A percentile compares a stretch with the other conserved stretches of the same genome.
These are phyloP conservation scores for Diophrys appendiculata DNA, from an alignment of 73 alveolate species.

Conservation along the genomic window DNA sequence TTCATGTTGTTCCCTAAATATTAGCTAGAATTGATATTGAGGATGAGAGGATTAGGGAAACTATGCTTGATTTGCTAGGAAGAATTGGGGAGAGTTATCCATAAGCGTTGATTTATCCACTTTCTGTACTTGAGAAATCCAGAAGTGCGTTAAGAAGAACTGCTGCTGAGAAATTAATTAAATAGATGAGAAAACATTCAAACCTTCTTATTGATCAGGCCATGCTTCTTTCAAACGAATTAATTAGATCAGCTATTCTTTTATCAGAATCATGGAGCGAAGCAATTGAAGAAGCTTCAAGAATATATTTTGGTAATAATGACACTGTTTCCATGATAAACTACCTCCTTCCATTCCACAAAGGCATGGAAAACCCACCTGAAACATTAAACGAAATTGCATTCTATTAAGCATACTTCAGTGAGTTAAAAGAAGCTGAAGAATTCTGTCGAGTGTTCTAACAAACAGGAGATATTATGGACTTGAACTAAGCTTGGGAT, in stretches of 20 bases:
- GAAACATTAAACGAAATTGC: conserved; percentile 95
- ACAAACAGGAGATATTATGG: conserved; percentile 60
- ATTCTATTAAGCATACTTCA: conserved; percentile 87
- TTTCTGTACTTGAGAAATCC: conserved; percentile 91
- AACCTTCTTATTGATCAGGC: conserved; percentile 87
- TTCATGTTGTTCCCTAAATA: conserved; percentile 95
- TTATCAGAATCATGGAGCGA: conserved; percentile 95
- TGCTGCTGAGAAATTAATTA: conserved; percentile 84
- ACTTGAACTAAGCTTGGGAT: conserved; percentile 91
- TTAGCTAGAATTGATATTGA: conserved; percentile 93
- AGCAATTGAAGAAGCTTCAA: conserved; percentile 95
- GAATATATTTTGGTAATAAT: conserved; percentile 79
- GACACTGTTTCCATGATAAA: conserved; percentile 79
- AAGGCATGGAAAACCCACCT: conserved; percentile 79
- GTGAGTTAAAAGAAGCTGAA: conserved; percentile 91
- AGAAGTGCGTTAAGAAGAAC: conserved; percentile 84
- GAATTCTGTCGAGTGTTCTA: conserved; percentile 70
- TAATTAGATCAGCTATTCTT: conserved; percentile 91
- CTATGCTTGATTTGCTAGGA: conserved; percentile 79
- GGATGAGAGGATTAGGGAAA: conserved; percentile 72
- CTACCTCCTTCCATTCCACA: conserved; percentile 82
- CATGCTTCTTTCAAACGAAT: conserved; percentile 85
- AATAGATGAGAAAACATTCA: conserved; percentile 77
- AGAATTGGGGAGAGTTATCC: conserved; percentile 89
- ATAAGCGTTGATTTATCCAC: conserved; percentile 88